Evolutionary conservation across 2,329 filamentous ascomycete genomes (phyloP).

Genomic region (Hypoxylon sp.): DNA sequence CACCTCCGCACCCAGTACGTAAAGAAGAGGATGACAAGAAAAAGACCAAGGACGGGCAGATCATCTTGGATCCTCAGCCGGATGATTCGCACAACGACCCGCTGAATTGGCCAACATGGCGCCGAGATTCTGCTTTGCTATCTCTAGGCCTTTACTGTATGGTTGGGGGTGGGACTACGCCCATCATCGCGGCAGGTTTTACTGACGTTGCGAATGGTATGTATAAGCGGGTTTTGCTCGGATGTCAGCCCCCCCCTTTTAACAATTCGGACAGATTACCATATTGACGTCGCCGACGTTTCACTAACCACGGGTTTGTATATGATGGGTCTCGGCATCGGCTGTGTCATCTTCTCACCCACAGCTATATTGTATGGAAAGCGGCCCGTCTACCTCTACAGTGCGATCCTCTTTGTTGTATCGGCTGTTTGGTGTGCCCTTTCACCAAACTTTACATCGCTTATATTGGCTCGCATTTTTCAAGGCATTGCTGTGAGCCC

Average conservation of each 20-base stretch:
- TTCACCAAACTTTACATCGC: conserved; percentile 83
- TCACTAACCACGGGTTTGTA: conserved; percentile 91
- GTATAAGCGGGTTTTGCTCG: conserved; percentile 47
- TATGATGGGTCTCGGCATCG: conserved; percentile 92
- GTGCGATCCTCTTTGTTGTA: conserved; percentile 80
- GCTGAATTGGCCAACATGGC: conserved; percentile 88
- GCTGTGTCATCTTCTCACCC: conserved; percentile 85
- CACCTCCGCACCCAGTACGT: conserved; percentile 45
- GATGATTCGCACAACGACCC: conserved; percentile 93
- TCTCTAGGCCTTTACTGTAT: conserved; percentile 93
- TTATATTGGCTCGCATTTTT: conserved; percentile 85
- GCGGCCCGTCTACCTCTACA: conserved; percentile 86
- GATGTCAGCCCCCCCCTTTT: conserved; percentile 16
- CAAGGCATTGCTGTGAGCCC: conserved; percentile 90
- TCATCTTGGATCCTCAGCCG: conserved; percentile 91
- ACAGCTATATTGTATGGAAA: conserved; percentile 94
- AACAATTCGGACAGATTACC: conserved; percentile 57
- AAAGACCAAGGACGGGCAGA: conserved; percentile 81
- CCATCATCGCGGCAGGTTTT: conserved; percentile 90
- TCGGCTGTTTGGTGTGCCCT: conserved; percentile 86
- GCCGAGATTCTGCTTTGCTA: conserved; percentile 81
- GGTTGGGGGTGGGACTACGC: conserved; percentile 92
- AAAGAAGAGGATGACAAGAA: conserved; percentile 68
- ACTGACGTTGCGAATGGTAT: conserved; percentile 74
- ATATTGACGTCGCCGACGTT: conserved; percentile 77